Conservation (phyloP, 2,329 filamentous ascomycete species). For the Nemania sp. region DNA sequence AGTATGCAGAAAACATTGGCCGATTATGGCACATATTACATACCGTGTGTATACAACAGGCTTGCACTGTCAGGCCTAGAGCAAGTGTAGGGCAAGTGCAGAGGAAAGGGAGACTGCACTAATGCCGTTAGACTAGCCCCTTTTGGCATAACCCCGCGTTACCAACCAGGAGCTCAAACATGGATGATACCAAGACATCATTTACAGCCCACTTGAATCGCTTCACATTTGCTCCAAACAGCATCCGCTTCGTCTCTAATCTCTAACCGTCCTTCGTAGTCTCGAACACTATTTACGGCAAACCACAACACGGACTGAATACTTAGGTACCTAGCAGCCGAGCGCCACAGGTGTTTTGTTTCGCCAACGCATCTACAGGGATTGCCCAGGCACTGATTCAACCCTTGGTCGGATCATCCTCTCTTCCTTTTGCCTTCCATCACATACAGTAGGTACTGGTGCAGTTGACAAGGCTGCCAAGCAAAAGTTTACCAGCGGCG, state of each 20-base stretch:
- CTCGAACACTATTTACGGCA: neutral
- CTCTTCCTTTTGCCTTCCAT: conserved; percentile 3
- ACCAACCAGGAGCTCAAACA: conserved; percentile 45
- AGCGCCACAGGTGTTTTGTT: conserved; percentile 11
- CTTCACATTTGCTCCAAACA: conserved; percentile 15
- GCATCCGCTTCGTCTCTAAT: neutral
- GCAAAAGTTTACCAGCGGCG: conserved; percentile 35
- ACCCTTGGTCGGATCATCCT: neutral
- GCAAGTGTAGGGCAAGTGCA: too few species aligned
- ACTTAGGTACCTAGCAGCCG: neutral
- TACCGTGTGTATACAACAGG: neutral
- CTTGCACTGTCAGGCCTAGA: neutral
- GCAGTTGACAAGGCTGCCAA: conserved; percentile 35
- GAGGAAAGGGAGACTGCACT: neutral
- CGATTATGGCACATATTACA: neutral
- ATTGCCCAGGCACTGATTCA: conserved; percentile 7
- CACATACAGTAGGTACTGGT: too few species aligned
- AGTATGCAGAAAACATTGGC: too few species aligned
- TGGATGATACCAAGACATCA: conserved; percentile 44
- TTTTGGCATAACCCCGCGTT: conserved; percentile 24
- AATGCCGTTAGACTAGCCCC: neutral
- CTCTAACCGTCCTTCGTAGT: neutral
- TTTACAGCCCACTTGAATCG: conserved; percentile 16
- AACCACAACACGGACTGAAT: neutral
- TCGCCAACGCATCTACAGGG: neutral